Percentiles rank a stretch among this genome's conserved stretches.
phyloP scores from a whole-genome alignment of 2,329 filamentous ascomycete genomes.

The Hypoxylon sp. region DNA sequence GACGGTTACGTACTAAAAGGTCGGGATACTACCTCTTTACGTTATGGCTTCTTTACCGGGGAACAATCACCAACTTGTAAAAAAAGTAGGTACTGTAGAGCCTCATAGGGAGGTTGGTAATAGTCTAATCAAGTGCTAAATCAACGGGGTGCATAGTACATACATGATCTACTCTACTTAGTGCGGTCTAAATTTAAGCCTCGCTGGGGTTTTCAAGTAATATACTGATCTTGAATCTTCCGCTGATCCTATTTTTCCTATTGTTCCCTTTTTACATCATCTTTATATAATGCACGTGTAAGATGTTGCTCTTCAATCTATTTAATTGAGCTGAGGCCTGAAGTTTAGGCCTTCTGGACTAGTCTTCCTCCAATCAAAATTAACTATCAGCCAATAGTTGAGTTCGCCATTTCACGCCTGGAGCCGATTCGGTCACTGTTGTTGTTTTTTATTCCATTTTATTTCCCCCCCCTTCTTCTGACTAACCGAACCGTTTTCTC shows the following conservation, averaged over 20 bases:
- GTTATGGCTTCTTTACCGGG: slow-evolving; percentile 37
- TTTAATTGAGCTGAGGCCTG: slow-evolving; percentile 46
- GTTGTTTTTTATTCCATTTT: slow-evolving; percentile 31
- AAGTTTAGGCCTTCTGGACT: slow-evolving; percentile 36
- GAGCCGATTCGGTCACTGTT: slow-evolving; percentile 45
- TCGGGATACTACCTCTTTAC: slow-evolving; percentile 44
- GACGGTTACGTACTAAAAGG: slow-evolving; percentile 34
- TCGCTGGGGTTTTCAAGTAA: slow-evolving; percentile 32
- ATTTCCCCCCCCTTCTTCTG: slow-evolving; percentile 10
- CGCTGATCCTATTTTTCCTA: slow-evolving; percentile 37
- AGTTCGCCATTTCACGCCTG: slow-evolving; percentile 48
- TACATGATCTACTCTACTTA: slow-evolving; percentile 16
- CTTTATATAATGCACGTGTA: slow-evolving; percentile 52
- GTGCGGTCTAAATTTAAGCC: slow-evolving; percentile 17
- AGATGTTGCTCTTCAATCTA: slow-evolving; percentile 51
- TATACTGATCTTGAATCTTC: slow-evolving; percentile 38
- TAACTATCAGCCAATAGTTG: slow-evolving; percentile 37
- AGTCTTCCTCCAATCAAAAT: slow-evolving; percentile 47
- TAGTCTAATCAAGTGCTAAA: slow-evolving; percentile 11
- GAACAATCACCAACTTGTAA: slow-evolving; percentile 25
- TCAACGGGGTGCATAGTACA: slow-evolving; percentile 1
- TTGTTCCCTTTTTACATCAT: slow-evolving; percentile 42
- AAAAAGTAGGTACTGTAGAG: no score
- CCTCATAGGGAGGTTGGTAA: slow-evolving; percentile 37
- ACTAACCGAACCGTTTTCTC: slow-evolving; percentile 27